Evolutionary conservation across 768 basidiomycete genomes (phyloP), one percentile per base, ranked within the genome.

Genomic region (Trametes villosa): DNA sequence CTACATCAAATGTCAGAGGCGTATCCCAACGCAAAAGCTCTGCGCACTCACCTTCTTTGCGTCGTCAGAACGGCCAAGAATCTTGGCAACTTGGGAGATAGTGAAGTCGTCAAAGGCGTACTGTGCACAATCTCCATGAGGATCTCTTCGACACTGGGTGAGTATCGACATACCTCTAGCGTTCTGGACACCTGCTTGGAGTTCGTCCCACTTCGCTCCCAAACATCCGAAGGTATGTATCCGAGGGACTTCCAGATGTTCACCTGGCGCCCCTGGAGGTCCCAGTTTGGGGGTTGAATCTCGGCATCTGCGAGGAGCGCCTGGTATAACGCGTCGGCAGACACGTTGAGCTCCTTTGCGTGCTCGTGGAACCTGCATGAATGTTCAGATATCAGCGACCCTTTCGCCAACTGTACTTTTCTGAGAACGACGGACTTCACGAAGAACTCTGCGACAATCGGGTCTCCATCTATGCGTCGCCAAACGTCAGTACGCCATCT

Each of bases 361-460:
- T 85, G 78, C 4, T 83, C 71, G 40, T 77, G 72, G 72, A 81
- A 87, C 67, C 86, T 87, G 34, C n/a, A n/a, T n/a, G n/a, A n/a
- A n/a, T n/a, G n/a, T n/a, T n/a, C n/a, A n/a, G n/a, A n/a, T n/a
- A n/a, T n/a, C n/a, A n/a, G n/a, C n/a, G n/a, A n/a, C n/a, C n/a
- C n/a, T n/a, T n/a, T n/a, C n/a, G n/a, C n/a, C n/a, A n/a, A n/a
- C n/a, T n/a, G n/a, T n/a, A n/a, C n/a, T n/a, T n/a, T n/a, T n/a
- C n/a, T n/a, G n/a, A n/a, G n/a, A 2, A 8, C 67, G 4, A 9
- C 76, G 17, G 62, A 86, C 84, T 87, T 87, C 30, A 86, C 84
- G 63, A 84, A 83, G 71, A 87, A 86, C 70, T 88, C 86, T n/a
- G 79, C 82, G 8, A 88, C 72, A 38, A 88, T 86, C 0, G 85